A percentile compares a stretch with the other conserved stretches of the same genome.
phyloP scores from a whole-genome alignment of 169 alveolate species.

The Eimeria zaria region DNA sequence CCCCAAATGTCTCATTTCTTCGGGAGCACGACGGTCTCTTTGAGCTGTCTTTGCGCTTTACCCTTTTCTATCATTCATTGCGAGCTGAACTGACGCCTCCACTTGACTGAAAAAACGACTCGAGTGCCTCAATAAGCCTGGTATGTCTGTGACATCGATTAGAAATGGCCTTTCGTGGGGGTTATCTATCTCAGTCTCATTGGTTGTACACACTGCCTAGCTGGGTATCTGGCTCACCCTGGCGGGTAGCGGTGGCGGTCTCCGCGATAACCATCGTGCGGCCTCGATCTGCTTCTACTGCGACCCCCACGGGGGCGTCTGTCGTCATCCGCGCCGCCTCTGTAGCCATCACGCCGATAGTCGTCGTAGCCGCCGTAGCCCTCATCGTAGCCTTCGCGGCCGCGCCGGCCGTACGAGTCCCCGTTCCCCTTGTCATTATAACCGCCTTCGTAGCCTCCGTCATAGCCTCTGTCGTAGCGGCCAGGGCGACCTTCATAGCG shows the following conservation, averaged over 20 bases:
- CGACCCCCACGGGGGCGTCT: conserved; percentile 49
- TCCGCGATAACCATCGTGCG: conserved; percentile 69
- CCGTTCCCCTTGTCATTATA: conserved; percentile 29
- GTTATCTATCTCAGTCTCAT: background rate
- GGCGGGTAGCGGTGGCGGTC: conserved; percentile 70
- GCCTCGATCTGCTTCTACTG: conserved; percentile 79
- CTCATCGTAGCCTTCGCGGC: conserved; percentile 72
- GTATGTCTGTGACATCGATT: background rate
- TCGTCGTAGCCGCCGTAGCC: conserved; percentile 69
- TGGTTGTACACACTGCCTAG: background rate
- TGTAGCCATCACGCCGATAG: conserved; percentile 37
- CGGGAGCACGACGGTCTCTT: background rate
- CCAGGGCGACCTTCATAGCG: conserved; percentile 55
- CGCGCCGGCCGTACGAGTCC: conserved; percentile 42
- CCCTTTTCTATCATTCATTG: background rate
- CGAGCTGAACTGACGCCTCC: conserved; percentile 34
- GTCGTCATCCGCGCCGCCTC: conserved; percentile 24
- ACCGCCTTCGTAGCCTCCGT: conserved; percentile 43
- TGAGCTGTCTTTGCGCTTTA: background rate
- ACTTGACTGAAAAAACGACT: conserved; percentile 12
- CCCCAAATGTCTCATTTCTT: background rate
- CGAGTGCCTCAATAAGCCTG: conserved; percentile 6
- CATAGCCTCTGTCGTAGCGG: conserved; percentile 46
- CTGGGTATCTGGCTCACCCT: conserved; percentile 74
- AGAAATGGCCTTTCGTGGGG: background rate